A percentile compares a stretch with the other conserved stretches of the same genome.
These are phyloP conservation scores for Sporothrix inflata DNA, from an alignment of 2,329 filamentous ascomycete genomes.

Conservation along the genomic window DNA sequence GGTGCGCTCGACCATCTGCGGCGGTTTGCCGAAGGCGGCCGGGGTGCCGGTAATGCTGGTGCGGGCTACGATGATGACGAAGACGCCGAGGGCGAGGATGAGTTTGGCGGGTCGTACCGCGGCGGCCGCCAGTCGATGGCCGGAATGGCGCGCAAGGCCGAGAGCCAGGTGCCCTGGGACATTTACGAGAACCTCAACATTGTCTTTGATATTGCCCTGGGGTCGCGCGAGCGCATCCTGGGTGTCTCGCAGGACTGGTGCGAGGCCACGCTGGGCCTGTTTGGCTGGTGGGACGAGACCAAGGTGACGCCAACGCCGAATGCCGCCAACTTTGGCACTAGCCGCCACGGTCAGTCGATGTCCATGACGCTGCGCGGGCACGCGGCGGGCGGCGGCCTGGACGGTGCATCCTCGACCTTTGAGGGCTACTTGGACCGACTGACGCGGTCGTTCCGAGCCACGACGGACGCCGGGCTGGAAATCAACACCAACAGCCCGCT, in stretches of 20 bases:
- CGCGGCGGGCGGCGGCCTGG: conserved; percentile 40
- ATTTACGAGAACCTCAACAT: conserved; percentile 83
- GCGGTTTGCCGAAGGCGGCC: conserved; percentile 75
- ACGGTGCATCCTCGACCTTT: conserved; percentile 52
- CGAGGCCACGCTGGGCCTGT: conserved; percentile 80
- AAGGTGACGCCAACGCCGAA: conserved; percentile 50
- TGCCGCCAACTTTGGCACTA: conserved; percentile 39
- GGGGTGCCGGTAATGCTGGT: conserved; percentile 34
- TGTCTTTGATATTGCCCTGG: conserved; percentile 79
- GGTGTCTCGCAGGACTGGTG: conserved; percentile 86
- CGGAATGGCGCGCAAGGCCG: conserved; percentile 73
- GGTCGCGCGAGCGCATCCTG: conserved; percentile 74
- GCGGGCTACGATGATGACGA: conserved; percentile 66
- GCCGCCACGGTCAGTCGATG: conserved; percentile 26
- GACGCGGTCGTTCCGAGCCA: conserved; percentile 69
- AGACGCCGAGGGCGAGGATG: conserved; percentile 40
- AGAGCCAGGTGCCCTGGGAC: conserved; percentile 85
- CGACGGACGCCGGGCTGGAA: conserved; percentile 70
- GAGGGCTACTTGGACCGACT: conserved; percentile 76
- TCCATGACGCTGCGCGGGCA: conserved; percentile 21
- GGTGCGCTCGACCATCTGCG: conserved; percentile 72
- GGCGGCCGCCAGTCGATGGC: conserved; percentile 55
- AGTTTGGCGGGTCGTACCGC: conserved; percentile 41
- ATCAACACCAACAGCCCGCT: conserved; percentile 75
- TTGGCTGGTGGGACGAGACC: conserved; percentile 86